Base-by-base conservation (phyloP, 768 basidiomycete genomes). In the Pisolithus sp. region DNA sequence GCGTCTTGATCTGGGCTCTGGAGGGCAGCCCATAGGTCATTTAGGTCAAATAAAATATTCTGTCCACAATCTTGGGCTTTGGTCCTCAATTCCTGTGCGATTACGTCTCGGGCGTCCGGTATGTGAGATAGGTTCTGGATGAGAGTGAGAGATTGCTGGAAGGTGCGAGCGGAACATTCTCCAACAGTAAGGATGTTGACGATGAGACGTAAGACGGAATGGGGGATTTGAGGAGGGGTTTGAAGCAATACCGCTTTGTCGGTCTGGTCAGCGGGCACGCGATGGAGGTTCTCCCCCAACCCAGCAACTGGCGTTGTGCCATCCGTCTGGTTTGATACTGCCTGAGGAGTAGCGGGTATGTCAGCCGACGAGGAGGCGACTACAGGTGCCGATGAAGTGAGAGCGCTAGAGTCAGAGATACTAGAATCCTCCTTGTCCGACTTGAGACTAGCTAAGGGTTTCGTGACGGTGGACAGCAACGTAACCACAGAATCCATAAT, bases 121-220 rank as follows among this genome's bases (percentile, higher is more conserved):
- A 97, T 81, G 67, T 81, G 80, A 0, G 93, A 94, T 20, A 98
- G 73, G 62, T 99, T 85, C 67, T 95, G 92, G 52, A 99, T 98
- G 31, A 97, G 79, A 17, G 85, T 77, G 40, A 98, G 76, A 38
- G 91, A 93, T 64, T 93, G 85, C 59, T 93, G 87, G 80, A 99
- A 99, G n/a, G 94, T 96, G 30, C 88, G 79, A 40, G 87, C 89
- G 21, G 93, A 93, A 63, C 95, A 98, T 73, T 99, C 96, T 41
- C 96, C 96, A 18, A 87, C 78, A n/a, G 96, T 97, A 56, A 99
- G 75, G 59, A 98, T 93, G 68, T 98, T 98, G 65, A 96, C 93
- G 54, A 98, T 92, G 36, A 93, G 80, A 36, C 89, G 85, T 23
- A 98, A 76, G n/a, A 89, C 84, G 4, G 81, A 66, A 48, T 88